Conservation (phyloP, 371 early-diverging fungal species). For the Apophysomyces elegans region DNA sequence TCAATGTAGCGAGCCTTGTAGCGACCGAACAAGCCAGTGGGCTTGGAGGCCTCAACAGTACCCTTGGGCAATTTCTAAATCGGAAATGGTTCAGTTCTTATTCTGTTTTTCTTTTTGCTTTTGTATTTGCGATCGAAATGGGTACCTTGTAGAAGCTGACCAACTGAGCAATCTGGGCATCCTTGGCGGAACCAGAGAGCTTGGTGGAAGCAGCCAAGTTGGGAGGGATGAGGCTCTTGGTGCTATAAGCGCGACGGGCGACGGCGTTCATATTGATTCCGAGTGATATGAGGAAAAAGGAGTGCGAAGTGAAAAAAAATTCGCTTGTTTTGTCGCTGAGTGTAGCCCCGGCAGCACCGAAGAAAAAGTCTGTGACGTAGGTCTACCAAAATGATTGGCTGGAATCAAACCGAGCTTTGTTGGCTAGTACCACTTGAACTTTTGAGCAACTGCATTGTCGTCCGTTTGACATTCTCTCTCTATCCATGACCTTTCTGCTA, state of each 20-base stretch:
- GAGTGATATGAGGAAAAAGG: constrained; percentile 7
- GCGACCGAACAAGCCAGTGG: constrained; percentile 50
- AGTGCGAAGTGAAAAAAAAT: neutral
- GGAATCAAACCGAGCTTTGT: no score
- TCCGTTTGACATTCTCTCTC: no score
- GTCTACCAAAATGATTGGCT: no score
- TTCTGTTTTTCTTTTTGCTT: neutral
- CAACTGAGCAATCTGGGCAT: constrained; percentile 47
- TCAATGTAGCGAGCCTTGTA: constrained; percentile 73
- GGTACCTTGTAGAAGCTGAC: constrained; percentile 59
- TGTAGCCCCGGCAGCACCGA: no score
- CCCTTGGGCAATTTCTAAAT: constrained; percentile 57
- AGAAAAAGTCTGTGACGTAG: no score
- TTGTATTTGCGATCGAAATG: neutral
- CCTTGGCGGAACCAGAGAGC: constrained; percentile 47
- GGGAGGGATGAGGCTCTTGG: constrained; percentile 59
- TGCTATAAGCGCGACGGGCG: constrained; percentile 60
- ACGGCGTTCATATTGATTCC: constrained; percentile 46
- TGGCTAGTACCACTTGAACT: no score
- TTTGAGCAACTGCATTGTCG: no score
- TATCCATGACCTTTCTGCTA: no score
- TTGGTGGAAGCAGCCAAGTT: constrained; percentile 57
- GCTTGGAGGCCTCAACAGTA: constrained; percentile 44
- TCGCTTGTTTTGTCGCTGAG: neutral
- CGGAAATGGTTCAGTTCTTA: neutral